Evolutionary conservation across 1,139 yeast genomes (phyloP).

Genomic region (Protomyces inundatus): DNA sequence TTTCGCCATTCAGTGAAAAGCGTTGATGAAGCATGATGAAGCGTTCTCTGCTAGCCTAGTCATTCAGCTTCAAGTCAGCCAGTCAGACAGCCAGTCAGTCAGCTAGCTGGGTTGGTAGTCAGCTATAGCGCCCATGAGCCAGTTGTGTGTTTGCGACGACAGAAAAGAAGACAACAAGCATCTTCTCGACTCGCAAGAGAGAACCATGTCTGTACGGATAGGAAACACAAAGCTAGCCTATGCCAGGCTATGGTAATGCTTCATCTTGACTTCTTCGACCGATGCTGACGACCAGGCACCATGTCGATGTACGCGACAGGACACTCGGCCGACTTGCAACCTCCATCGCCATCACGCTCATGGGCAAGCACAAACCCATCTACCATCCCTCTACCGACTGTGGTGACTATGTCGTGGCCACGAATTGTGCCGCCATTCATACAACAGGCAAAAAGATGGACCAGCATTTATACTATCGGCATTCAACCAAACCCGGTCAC

Average conservation of each 20-base stretch:
- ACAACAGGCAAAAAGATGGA: slow-evolving; percentile 78
- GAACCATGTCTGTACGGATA: slow-evolving; percentile 21
- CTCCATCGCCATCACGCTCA: slow-evolving; percentile 75
- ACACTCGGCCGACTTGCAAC: slow-evolving; percentile 91
- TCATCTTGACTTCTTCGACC: background rate
- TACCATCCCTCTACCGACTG: slow-evolving; percentile 70
- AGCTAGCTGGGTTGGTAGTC: too few relatives aligned
- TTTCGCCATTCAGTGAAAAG: slow-evolving; percentile 46
- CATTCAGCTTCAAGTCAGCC: background rate
- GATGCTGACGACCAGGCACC: slow-evolving; percentile 58
- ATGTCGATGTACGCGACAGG: slow-evolving; percentile 80
- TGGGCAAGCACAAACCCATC: slow-evolving; percentile 95
- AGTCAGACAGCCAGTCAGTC: background rate
- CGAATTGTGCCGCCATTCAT: slow-evolving; percentile 77
- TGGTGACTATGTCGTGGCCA: slow-evolving; percentile 95
- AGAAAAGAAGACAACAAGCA: background rate
- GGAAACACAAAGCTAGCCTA: slow-evolving; percentile 19
- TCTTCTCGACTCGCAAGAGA: background rate
- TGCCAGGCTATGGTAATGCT: slow-evolving; percentile 13
- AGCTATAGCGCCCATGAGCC: background rate
- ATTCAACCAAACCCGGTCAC: slow-evolving; percentile 85
- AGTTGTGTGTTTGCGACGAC: background rate
- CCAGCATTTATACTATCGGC: slow-evolving; percentile 86
- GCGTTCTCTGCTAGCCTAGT: background rate
- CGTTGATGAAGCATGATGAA: slow-evolving; percentile 20